Percentiles rank a stretch among this genome's conserved stretches.
Evolutionary conservation across 2,329 filamentous ascomycete genomes (phyloP).

Genomic region (Colletotrichum eremochloae): DNA sequence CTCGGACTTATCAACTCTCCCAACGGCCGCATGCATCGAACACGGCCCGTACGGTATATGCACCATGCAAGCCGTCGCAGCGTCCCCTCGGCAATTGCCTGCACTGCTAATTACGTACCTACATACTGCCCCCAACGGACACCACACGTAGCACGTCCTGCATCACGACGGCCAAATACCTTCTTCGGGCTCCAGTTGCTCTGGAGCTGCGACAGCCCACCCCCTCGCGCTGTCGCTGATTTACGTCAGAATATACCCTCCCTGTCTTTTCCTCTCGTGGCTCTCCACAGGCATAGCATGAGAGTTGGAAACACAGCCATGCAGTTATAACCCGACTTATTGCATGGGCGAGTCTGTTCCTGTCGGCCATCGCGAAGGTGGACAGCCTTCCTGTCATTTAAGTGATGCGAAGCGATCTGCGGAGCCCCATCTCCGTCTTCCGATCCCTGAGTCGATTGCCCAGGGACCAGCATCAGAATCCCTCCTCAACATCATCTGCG

Average conservation of each 20-base stretch:
- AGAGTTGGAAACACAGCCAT: conserved; percentile 7
- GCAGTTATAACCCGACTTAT: not conserved
- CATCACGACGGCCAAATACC: not conserved
- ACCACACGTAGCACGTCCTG: not conserved
- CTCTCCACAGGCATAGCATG: conserved; percentile 21
- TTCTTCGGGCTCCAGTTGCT: conserved; percentile 8
- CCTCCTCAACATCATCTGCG: conserved; percentile 13
- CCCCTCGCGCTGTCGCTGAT: not conserved
- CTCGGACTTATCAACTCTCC: conserved; percentile 8
- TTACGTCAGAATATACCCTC: conserved; percentile 1
- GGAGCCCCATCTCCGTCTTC: conserved; percentile 29
- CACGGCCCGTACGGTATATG: conserved; percentile 20
- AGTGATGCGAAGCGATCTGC: conserved; percentile 33
- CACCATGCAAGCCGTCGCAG: conserved; percentile 15
- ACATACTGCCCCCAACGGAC: not conserved
- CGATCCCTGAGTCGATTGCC: conserved; percentile 23
- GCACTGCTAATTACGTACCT: not conserved
- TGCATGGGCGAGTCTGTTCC: not conserved
- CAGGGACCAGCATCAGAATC: conserved; percentile 8
- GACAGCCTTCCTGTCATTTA: conserved; percentile 17
- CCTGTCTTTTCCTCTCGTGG: conserved; percentile 14
- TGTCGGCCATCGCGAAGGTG: conserved; percentile 7
- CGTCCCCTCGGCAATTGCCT: conserved; percentile 19
- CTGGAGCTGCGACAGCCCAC: not conserved
- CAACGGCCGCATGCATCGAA: conserved; percentile 17